Conservation (phyloP, 2,329 filamentous ascomycete species). For the Paraphoma sp. region DNA sequence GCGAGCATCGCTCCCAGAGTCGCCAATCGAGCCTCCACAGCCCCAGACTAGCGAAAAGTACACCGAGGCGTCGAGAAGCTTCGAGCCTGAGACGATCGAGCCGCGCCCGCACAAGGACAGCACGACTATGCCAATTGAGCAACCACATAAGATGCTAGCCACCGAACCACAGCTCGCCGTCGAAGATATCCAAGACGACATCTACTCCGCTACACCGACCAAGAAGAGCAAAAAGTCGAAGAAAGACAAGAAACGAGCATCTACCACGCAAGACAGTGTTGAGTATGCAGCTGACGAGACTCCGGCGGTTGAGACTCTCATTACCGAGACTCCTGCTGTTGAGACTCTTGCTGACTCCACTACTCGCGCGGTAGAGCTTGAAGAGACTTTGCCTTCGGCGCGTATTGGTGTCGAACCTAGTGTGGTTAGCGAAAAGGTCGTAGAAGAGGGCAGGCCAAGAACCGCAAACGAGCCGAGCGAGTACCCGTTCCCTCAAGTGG, state of each 20-base stretch:
- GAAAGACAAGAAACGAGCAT: constrained; percentile 36
- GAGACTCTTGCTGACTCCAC: constrained; percentile 37
- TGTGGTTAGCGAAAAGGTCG: too few relatives aligned
- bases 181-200: constrained; percentile 11
- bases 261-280: constrained; percentile 36
- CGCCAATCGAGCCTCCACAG: constrained; percentile 7
- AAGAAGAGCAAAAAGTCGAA: constrained; percentile 40
- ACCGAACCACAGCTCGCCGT: constrained; percentile 6
- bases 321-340: constrained; percentile 39
- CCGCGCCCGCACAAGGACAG: not conserved
- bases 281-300: constrained; percentile 34
- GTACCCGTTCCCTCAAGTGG: constrained; percentile 37
- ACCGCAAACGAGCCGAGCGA: constrained; percentile 20
- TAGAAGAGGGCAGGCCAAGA: constrained; percentile 2
- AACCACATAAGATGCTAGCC: not conserved
- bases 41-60: not conserved
- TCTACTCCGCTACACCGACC: constrained; percentile 12
- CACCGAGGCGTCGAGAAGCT: not conserved
- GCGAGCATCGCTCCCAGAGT: constrained; percentile 18
- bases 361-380: constrained; percentile 23
- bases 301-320: constrained; percentile 42
- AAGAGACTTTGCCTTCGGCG: constrained; percentile 10
- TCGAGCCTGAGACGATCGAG: too few relatives aligned
- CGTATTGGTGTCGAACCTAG: not conserved
- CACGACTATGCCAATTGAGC: not conserved